Percentiles rank a stretch among this genome's conserved stretches.
Conservation (phyloP, 2,329 filamentous ascomycete genomes). For the Trichoderma hamatum region DNA sequence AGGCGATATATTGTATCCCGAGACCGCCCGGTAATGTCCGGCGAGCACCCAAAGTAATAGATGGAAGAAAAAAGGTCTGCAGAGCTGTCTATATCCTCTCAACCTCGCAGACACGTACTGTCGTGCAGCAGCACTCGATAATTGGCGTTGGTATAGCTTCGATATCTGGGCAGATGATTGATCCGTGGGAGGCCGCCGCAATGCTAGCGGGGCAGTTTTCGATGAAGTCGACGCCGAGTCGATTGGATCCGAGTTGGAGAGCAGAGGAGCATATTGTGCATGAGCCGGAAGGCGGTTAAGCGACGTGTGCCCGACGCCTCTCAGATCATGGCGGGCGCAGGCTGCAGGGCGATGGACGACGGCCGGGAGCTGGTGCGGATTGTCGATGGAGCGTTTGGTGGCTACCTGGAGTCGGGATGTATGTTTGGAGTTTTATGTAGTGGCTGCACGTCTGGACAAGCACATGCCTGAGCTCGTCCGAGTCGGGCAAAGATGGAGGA, state of each 20-base stretch:
- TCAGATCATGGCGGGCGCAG: conserved; percentile 27
- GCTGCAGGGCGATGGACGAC: conserved; percentile 18
- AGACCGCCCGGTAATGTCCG: not conserved
- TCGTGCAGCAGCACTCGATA: not conserved
- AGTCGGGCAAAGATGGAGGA: conserved; percentile 12
- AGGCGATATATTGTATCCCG: not conserved
- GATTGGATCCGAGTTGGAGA: conserved; percentile 21
- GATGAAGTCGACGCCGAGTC: conserved; percentile 24
- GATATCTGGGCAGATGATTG: not conserved
- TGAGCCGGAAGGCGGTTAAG: conserved; percentile 6
- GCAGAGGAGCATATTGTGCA: conserved; percentile 29
- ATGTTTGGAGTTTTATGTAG: not conserved
- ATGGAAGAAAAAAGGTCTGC: not conserved
- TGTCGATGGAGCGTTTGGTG: conserved; percentile 1
- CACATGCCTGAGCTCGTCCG: conserved; percentile 1
- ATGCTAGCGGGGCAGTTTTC: conserved; percentile 27
- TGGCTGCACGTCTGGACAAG: conserved; percentile 16
- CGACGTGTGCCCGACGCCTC: conserved; percentile 14
- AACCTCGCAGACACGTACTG: conserved; percentile 11
- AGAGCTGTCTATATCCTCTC: not conserved
- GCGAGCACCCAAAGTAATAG: not conserved
- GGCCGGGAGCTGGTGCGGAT: conserved; percentile 1
- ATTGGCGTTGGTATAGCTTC: conserved; percentile 17
- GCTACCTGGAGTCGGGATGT: not conserved
- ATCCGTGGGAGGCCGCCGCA: conserved; percentile 28